A percentile compares a stretch with the other conserved stretches of the same genome.
These are phyloP conservation scores for Suillus brevipes DNA, from an alignment of 768 basidiomycete genomes.

Conservation along the genomic window DNA sequence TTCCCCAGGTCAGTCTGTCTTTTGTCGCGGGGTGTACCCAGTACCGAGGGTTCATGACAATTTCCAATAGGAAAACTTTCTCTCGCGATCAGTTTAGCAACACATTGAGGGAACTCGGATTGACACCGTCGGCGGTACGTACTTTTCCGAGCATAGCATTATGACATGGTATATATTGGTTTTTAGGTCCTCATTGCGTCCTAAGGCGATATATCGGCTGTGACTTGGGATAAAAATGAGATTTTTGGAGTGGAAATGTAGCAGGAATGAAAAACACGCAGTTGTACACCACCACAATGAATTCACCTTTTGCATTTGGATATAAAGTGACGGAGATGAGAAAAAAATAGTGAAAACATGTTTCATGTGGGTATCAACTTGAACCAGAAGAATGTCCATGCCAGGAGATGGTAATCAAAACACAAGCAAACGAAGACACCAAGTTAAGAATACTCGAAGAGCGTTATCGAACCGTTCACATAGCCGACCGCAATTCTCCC, in stretches of 20 bases:
- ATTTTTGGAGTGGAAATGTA: too few relatives aligned
- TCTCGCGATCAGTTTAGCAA: constrained; percentile 71
- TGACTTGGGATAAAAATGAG: not conserved
- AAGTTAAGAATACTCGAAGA: constrained; percentile 49
- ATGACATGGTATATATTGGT: not conserved
- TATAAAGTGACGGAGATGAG: not conserved
- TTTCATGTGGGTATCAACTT: not conserved
- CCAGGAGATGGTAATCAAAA: not conserved
- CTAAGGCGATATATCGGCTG: constrained; percentile 4
- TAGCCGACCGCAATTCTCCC: constrained; percentile 38
- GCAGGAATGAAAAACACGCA: not conserved
- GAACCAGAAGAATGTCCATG: not conserved
- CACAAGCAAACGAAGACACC: not conserved
- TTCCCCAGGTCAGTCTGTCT: constrained; percentile 71
- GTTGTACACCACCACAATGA: not conserved
- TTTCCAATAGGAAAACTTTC: constrained; percentile 69
- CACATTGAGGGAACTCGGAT: constrained; percentile 77
- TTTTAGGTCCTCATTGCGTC: constrained; percentile 57
- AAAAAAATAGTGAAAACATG: not conserved
- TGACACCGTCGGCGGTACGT: constrained; percentile 88
- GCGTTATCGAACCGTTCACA: constrained; percentile 45
- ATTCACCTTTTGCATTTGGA: not conserved
- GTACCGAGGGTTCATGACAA: not conserved
- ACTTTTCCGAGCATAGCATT: not conserved
- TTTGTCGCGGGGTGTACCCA: not conserved